phyloP scores from a whole-genome alignment of 2,329 filamentous ascomycete genomes.

The Claviceps pazoutovae region DNA sequence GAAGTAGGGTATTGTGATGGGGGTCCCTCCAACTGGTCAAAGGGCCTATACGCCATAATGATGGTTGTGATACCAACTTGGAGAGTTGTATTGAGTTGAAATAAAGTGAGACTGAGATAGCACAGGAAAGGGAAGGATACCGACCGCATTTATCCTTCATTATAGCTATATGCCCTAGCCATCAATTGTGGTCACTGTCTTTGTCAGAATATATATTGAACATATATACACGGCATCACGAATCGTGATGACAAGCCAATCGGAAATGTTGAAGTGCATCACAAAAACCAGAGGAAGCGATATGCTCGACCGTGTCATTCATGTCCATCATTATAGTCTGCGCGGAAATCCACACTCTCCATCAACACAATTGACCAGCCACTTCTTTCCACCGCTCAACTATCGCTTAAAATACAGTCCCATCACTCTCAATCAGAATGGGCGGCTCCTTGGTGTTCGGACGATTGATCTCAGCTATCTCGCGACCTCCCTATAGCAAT shows the following conservation, averaged over 20 bases:
- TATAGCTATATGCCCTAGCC: too few relatives aligned
- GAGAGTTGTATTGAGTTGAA: too few relatives aligned
- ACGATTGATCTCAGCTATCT: constrained; percentile 87
- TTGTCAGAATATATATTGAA: too few relatives aligned
- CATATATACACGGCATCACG: too few relatives aligned
- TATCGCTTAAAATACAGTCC: constrained; percentile 70
- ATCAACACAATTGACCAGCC: background rate
- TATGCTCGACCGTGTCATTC: background rate
- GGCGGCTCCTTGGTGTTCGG: constrained; percentile 95
- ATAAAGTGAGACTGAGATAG: too few relatives aligned
- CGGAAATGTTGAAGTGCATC: background rate
- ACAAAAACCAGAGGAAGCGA: background rate
- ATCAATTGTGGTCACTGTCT: too few relatives aligned
- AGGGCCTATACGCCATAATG: too few relatives aligned
- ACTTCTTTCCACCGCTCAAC: background rate
- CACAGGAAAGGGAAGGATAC: too few relatives aligned
- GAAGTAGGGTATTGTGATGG: too few relatives aligned
- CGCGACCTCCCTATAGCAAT: constrained; percentile 59
- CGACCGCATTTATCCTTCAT: too few relatives aligned
- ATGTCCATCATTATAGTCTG: background rate
- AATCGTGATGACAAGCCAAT: background rate
- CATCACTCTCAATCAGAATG: constrained; percentile 91
- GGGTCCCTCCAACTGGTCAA: too few relatives aligned
- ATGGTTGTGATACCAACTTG: too few relatives aligned
- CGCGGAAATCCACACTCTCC: background rate